Conservation (phyloP, 2,329 filamentous ascomycete genomes). For the Parasarocladium wereldwijsianum region DNA sequence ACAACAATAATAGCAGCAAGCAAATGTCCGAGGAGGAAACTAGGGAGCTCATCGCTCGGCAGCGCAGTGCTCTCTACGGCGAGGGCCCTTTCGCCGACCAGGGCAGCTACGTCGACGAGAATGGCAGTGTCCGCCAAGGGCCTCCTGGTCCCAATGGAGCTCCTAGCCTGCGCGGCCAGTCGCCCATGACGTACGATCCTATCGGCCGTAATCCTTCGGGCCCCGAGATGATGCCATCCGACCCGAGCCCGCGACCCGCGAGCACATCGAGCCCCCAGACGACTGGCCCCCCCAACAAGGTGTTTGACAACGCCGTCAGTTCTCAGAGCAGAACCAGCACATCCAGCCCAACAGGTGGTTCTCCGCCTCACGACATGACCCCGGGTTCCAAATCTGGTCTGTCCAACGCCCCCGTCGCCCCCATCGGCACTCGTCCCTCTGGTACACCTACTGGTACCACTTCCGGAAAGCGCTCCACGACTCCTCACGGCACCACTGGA, state of each 20-base stretch:
- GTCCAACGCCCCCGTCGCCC: slow-evolving; percentile 56
- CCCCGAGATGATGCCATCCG: slow-evolving; percentile 32
- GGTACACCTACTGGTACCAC: slow-evolving; percentile 33
- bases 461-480: slow-evolving; percentile 64
- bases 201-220: slow-evolving; percentile 27
- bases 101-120: slow-evolving; percentile 53
- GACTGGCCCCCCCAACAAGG: slow-evolving; percentile 37
- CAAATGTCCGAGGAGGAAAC: slow-evolving; percentile 91
- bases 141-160: slow-evolving; percentile 51
- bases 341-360: slow-evolving; percentile 67
- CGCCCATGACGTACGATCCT: slow-evolving; percentile 64
- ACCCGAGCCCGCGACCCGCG: slow-evolving; percentile 53
- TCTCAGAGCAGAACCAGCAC: slow-evolving; percentile 63
- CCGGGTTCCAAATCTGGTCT: slow-evolving; percentile 37
- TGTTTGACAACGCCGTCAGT: slow-evolving; percentile 41
- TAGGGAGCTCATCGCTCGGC: slow-evolving; percentile 87
- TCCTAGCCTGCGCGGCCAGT: slow-evolving; percentile 56
- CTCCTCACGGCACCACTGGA: slow-evolving; percentile 77
- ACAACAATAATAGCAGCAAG: slow-evolving; percentile 40
- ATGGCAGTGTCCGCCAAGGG: slow-evolving; percentile 44
- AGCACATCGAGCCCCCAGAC: slow-evolving; percentile 76
- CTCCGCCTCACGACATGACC: slow-evolving; percentile 55
- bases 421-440: slow-evolving; percentile 80
- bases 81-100: slow-evolving; percentile 56
- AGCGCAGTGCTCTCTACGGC: slow-evolving; percentile 88